A percentile compares a stretch with the other conserved stretches of the same genome.
These are phyloP conservation scores for Falciphora oryzae DNA, from an alignment of 2,329 filamentous ascomycete genomes.

Conservation along the genomic window DNA sequence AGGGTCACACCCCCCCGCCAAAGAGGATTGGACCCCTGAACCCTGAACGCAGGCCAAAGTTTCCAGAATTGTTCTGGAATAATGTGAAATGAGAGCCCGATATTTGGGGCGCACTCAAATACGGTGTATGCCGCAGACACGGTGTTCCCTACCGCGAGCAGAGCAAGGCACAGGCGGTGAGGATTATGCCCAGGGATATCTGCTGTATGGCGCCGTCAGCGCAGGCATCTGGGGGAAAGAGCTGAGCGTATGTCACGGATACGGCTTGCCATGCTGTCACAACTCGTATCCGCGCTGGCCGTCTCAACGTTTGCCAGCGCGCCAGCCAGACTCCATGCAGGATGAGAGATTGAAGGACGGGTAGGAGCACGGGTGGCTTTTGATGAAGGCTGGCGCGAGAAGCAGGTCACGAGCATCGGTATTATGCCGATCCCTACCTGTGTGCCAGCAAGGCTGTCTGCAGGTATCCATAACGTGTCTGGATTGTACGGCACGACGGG, in stretches of 20 bases:
- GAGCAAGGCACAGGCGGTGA: neutral
- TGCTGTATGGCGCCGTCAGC: neutral
- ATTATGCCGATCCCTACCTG: neutral
- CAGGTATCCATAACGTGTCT: neutral
- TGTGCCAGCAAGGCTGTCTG: neutral
- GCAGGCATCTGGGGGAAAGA: neutral
- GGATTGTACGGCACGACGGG: neutral
- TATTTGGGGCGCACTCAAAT: neutral
- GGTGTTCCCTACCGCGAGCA: neutral
- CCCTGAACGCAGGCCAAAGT: neutral
- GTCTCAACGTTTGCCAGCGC: neutral
- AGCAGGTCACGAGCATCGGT: neutral
- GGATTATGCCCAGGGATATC: neutral
- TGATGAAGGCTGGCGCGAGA: neutral
- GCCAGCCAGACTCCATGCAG: too few relatives aligned
- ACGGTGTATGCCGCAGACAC: neutral
- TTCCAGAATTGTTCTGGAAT: conserved; percentile 2
- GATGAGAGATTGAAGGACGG: too few relatives aligned
- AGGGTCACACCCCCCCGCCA: neutral
- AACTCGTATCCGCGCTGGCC: neutral
- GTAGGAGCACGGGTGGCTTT: too few relatives aligned
- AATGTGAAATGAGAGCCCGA: neutral
- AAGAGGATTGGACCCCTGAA: neutral
- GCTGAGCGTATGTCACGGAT: neutral
- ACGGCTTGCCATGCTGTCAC: neutral